These are phyloP conservation scores for Trichomonas gallinae DNA, from an alignment of 208 protist genomes.

Conservation along the genomic window DNA sequence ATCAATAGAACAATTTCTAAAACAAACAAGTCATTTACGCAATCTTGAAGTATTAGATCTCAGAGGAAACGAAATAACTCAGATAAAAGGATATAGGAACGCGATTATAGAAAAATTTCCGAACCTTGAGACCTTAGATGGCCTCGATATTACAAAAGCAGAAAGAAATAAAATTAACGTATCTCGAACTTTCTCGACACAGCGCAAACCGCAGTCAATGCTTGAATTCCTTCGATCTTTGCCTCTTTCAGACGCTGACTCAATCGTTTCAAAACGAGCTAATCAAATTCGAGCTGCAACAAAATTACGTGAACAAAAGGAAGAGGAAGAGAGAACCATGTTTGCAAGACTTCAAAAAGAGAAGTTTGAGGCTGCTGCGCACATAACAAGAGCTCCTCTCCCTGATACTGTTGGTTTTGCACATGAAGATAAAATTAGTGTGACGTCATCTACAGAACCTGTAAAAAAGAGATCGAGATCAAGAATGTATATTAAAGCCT, in stretches of 20 bases:
- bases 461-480: background rate
- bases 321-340: background rate
- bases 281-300: background rate
- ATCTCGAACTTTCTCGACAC: background rate
- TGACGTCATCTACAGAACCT: background rate
- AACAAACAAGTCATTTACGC: background rate
- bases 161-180: background rate
- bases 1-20: background rate
- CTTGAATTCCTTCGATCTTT: background rate
- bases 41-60: background rate
- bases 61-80: background rate
- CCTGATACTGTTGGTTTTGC: background rate
- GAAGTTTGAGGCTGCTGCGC: background rate
- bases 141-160: background rate
- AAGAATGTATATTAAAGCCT: background rate
- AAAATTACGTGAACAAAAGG: background rate
- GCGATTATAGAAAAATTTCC: background rate
- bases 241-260: background rate
- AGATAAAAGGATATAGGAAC: background rate
- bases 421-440: background rate
- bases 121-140: background rate
- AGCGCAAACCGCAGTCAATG: background rate
- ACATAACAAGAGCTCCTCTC: background rate
- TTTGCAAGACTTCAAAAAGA: background rate
- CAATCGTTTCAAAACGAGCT: background rate